These are phyloP conservation scores for Apophysomyces elegans DNA, from an alignment of 371 early-diverging fungal genomes.

Conservation along the genomic window DNA sequence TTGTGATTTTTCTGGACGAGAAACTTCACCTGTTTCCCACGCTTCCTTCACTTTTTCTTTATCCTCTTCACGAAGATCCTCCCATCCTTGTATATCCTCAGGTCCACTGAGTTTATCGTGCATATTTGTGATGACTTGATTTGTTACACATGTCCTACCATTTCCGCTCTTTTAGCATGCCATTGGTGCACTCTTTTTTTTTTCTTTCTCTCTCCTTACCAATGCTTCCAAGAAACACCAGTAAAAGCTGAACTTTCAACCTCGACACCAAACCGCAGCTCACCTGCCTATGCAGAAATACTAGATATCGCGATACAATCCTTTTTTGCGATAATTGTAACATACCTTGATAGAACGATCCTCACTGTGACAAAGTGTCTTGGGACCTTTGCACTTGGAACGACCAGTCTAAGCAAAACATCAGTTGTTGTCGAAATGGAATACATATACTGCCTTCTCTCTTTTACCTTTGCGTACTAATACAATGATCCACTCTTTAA, in stretches of 20 bases:
- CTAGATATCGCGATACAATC: not conserved
- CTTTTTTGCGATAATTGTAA: no score
- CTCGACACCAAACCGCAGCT: constrained; percentile 26
- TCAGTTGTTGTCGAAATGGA: not conserved
- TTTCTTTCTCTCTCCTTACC: constrained; percentile 12
- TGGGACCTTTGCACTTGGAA: constrained; percentile 27
- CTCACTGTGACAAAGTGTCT: constrained; percentile 13
- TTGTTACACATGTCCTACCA: constrained; percentile 27
- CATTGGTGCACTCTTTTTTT: no score
- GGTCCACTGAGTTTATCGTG: not conserved
- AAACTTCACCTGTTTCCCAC: constrained; percentile 24
- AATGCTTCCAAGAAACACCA: constrained; percentile 27
- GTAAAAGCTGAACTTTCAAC: constrained; percentile 11
- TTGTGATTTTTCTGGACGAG: constrained; percentile 16
- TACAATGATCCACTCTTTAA: not conserved
- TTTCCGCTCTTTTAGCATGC: not conserved
- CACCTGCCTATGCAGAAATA: constrained; percentile 16
- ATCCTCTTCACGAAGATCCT: constrained; percentile 26
- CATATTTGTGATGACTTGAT: constrained; percentile 24
- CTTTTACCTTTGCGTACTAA: constrained; percentile 25
- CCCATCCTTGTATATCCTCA: constrained; percentile 24
- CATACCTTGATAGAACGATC: constrained; percentile 21
- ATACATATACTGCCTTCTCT: no score
- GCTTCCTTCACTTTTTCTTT: constrained; percentile 19
- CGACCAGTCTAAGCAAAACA: constrained; percentile 22